Conservation (phyloP, 1,139 yeast genomes). For the Yamadazyma dushanensis region DNA sequence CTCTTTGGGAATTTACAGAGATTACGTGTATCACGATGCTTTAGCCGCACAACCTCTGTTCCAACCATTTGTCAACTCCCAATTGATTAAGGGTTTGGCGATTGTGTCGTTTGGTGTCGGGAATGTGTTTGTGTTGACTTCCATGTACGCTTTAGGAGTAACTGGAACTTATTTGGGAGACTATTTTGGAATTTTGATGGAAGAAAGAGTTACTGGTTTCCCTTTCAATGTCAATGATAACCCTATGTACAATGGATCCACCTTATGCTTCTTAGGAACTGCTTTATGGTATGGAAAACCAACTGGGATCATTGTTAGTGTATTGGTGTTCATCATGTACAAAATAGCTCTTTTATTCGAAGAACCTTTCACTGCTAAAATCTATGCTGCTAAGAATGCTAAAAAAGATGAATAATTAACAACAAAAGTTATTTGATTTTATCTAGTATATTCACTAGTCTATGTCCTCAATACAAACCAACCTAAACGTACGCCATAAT, state of each 20-base stretch:
- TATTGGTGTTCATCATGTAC: conserved; percentile 79
- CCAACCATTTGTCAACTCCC: conserved; percentile 48
- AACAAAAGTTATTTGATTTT: background rate
- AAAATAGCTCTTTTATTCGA: conserved; percentile 80
- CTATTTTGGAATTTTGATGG: conserved; percentile 94
- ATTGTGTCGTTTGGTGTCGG: conserved; percentile 57
- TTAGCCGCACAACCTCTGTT: conserved; percentile 47
- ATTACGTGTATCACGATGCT: conserved; percentile 69
- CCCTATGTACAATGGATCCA: conserved; percentile 96
- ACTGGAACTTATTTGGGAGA: conserved; percentile 97
- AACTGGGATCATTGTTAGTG: conserved; percentile 74
- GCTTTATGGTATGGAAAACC: conserved; percentile 90
- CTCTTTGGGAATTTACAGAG: conserved; percentile 79
- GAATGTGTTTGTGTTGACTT: conserved; percentile 72
- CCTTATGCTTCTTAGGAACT: conserved; percentile 85
- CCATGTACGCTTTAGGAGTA: conserved; percentile 93
- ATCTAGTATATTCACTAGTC: background rate
- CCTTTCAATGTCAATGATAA: conserved; percentile 89
- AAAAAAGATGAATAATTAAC: conserved; percentile 5
- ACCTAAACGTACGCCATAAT: background rate
- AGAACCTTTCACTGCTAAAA: conserved; percentile 93
- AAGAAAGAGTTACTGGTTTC: conserved; percentile 85
- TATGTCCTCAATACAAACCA: background rate
- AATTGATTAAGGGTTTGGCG: conserved; percentile 35
- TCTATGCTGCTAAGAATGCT: conserved; percentile 26